Evolutionary conservation across 176 grass and related monocot species (phyloP).

Genomic region (Carex kokanica): DNA sequence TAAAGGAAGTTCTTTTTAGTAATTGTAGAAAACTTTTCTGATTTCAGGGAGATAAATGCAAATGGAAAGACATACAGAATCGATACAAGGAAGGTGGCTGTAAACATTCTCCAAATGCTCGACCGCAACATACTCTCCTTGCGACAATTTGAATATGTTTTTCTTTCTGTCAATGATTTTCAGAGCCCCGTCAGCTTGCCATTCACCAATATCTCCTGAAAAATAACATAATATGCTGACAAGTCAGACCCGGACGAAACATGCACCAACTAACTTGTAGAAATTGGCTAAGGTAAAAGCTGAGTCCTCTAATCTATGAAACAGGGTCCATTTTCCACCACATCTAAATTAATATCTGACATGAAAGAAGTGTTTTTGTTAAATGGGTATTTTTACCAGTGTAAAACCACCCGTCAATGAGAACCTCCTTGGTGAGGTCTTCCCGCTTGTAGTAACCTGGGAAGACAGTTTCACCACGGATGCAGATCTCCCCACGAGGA

Average conservation of each 20-base stretch:
- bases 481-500: no score
- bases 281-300: neutral
- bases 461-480: no score
- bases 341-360: no score
- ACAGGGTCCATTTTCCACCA: no score
- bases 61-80: slow-evolving; percentile 48
- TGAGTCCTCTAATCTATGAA: neutral
- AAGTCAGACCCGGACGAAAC: neutral
- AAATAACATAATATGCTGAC: slow-evolving; percentile 28
- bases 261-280: neutral
- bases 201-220: slow-evolving; percentile 85
- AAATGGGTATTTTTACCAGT: no score
- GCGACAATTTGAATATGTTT: slow-evolving; percentile 94
- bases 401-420: no score
- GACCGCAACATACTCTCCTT: slow-evolving; percentile 91
- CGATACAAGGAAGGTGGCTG: slow-evolving; percentile 59
- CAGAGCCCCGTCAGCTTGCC: slow-evolving; percentile 84
- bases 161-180: slow-evolving; percentile 95
- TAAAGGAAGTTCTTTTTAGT: neutral
- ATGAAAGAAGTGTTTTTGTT: no score
- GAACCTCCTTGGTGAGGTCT: no score
- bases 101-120: slow-evolving; percentile 93
- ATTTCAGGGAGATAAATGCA: neutral
- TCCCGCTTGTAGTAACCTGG: no score
- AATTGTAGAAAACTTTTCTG: slow-evolving; percentile 16